phyloP scores from a whole-genome alignment of 2,329 filamentous ascomycete species.

The Teratosphaeria pseudoeucalypti region DNA sequence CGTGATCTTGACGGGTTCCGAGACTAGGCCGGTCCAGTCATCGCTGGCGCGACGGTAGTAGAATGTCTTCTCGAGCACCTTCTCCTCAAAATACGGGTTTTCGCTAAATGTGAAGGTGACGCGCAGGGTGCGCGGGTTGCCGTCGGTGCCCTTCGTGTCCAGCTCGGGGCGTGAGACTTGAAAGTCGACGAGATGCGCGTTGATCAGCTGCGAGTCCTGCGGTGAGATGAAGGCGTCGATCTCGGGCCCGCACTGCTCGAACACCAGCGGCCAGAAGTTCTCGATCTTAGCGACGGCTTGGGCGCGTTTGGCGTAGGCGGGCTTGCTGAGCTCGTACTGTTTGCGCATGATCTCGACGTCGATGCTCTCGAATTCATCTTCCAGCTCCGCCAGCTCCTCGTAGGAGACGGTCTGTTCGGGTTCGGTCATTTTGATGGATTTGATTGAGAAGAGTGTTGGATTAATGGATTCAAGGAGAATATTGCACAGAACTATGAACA shows the following conservation, averaged over 20 bases:
- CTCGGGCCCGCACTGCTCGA: slow-evolving; percentile 76
- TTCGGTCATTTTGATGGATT: slow-evolving; percentile 9
- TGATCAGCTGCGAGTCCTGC: slow-evolving; percentile 63
- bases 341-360: slow-evolving; percentile 59
- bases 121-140: slow-evolving; percentile 70
- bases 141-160: slow-evolving; percentile 36
- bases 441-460: neutral
- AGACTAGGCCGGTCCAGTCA: slow-evolving; percentile 67
- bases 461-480: too few species aligned
- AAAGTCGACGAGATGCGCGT: slow-evolving; percentile 56
- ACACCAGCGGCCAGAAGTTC: slow-evolving; percentile 90
- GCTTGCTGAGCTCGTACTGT: slow-evolving; percentile 55
- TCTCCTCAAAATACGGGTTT: slow-evolving; percentile 75
- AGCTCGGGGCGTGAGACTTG: slow-evolving; percentile 75
- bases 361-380: slow-evolving; percentile 73
- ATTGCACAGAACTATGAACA: too few species aligned
- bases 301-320: slow-evolving; percentile 68
- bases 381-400: slow-evolving; percentile 68
- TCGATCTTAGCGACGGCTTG: slow-evolving; percentile 61
- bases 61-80: slow-evolving; percentile 79
- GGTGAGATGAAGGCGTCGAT: slow-evolving; percentile 83
- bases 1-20: slow-evolving; percentile 75
- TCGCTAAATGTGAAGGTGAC: slow-evolving; percentile 69
- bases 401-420: slow-evolving; percentile 44
- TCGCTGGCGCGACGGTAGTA: slow-evolving; percentile 64